Conservation (phyloP, 805 yeast species). For the Candida piceae region DNA sequence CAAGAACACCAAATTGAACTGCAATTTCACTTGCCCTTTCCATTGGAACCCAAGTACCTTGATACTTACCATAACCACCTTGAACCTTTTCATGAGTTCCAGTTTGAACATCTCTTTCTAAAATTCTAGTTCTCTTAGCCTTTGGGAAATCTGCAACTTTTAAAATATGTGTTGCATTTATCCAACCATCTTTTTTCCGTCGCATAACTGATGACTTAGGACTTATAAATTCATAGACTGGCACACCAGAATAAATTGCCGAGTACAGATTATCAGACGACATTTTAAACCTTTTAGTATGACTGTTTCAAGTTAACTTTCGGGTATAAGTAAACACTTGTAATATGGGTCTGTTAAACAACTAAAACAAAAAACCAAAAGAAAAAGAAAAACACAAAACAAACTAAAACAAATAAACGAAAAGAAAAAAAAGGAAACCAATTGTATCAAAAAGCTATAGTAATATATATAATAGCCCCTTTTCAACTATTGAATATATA, state of each 20-base stretch:
- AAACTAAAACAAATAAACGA: too few species aligned
- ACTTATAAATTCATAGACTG: slow-evolving; percentile 73
- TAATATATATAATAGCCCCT: too few species aligned
- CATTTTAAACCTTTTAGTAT: too few species aligned
- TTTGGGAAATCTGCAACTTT: slow-evolving; percentile 93
- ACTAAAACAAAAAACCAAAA: too few species aligned
- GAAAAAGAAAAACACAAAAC: too few species aligned
- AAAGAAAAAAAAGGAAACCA: too few species aligned
- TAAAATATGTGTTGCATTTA: slow-evolving; percentile 90
- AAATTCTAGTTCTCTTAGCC: slow-evolving; percentile 86
- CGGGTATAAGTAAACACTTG: too few species aligned
- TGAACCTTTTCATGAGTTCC: slow-evolving; percentile 91
- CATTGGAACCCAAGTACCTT: slow-evolving; percentile 95
- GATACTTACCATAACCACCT: slow-evolving; percentile 96
- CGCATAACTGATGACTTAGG: slow-evolving; percentile 75
- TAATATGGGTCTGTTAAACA: too few species aligned
- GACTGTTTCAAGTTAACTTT: too few species aligned
- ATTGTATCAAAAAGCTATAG: too few species aligned
- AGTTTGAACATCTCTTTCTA: slow-evolving; percentile 88
- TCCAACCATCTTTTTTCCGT: slow-evolving; percentile 73
- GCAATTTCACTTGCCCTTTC: slow-evolving; percentile 69
- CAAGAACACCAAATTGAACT: slow-evolving; percentile 57
- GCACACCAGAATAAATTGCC: slow-evolving; percentile 75
- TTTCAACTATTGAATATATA: too few species aligned
- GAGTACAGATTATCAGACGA: slow-evolving; percentile 44